phyloP scores from a whole-genome alignment of 257 asterid genomes.

The Parsonsia alboflavescens region DNA sequence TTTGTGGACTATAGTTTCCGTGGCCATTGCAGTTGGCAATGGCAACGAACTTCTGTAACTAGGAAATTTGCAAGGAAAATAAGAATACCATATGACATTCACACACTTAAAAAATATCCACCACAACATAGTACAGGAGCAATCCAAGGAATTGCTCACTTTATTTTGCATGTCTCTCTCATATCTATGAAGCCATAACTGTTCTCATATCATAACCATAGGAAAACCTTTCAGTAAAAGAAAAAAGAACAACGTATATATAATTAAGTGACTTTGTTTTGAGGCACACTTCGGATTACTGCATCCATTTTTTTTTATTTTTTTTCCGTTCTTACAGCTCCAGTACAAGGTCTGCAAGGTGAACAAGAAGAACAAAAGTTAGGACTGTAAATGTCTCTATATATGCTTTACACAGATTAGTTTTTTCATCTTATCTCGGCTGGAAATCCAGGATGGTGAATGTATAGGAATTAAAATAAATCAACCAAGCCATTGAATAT shows the following conservation, averaged over 20 bases:
- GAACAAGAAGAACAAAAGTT: slow-evolving; percentile 16
- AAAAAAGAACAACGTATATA: not conserved
- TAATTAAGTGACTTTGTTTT: not conserved
- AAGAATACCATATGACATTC: not conserved
- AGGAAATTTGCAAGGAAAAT: not conserved
- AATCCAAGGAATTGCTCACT: not conserved
- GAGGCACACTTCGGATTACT: slow-evolving; percentile 5
- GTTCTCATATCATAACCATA: not conserved
- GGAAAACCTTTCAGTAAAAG: slow-evolving; percentile 6
- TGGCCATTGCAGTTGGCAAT: not conserved
- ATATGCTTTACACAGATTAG: not conserved
- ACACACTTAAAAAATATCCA: not conserved
- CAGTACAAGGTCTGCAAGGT: slow-evolving; percentile 77
- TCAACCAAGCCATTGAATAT: no score
- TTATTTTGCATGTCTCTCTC: slow-evolving; percentile 16
- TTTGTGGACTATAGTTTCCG: not conserved
- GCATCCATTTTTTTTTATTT: not conserved
- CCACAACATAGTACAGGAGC: slow-evolving; percentile 4
- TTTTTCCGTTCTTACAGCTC: slow-evolving; percentile 56
- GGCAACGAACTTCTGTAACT: not conserved
- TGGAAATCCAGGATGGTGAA: no score
- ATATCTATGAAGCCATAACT: slow-evolving; percentile 5
- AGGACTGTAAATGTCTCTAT: slow-evolving; percentile 1
- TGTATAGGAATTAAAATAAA: no score
- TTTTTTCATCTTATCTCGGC: not conserved